Evolutionary conservation across 495 filamentous ascomycete species (phyloP), one percentile per base, ranked within the genome.

Genomic region (Stereocaulon alpinum): DNA sequence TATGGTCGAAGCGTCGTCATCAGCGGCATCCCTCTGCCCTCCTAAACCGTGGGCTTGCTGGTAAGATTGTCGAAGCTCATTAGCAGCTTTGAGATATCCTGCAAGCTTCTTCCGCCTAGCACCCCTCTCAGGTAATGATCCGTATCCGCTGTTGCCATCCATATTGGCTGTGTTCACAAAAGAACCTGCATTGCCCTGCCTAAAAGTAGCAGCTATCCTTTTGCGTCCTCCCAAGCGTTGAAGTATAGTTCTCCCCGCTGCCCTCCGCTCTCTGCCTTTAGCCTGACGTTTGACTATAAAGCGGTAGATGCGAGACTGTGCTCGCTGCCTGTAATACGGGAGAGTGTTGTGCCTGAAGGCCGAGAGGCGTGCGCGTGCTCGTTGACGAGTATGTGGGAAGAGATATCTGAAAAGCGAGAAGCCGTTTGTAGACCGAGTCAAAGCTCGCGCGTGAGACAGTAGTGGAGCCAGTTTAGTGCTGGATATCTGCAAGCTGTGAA

Each of bases 41-140:
- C 77, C 72, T 45, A 77, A 75, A 60, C 81, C 76, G 14, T 76
- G 78, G 3, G 72, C 58, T 70, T 79, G 81, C 57, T 77, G 78
- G 70, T 98, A 98, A 32, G 85, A 82, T 72, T 96, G 91, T 57
- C 89, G 82, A 61, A 97, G 71, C 72, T 97, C 91, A 63, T 90
- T 94, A 20, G 92, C 94, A 34, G 91, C 89, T 41, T 88, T 89
- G 29, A 93, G 71, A 66, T 91, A 94, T 15, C 86, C 89, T 29
- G 86, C 89, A 17, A 96, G 70, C 77, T 86, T 95, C 70, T 80
- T 86, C 60, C 93, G 80, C 48, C 89, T 73, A 14, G 82, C 72
- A 3, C 91, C 89, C 22, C 77, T 73, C 66, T 88, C 87, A 30
- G 80, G 60, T 10, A 68, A 69, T 20, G 73, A 68, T 42, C 67